Conservation (phyloP, 345 rosid species). For the Euphorbia pulcherrima region DNA sequence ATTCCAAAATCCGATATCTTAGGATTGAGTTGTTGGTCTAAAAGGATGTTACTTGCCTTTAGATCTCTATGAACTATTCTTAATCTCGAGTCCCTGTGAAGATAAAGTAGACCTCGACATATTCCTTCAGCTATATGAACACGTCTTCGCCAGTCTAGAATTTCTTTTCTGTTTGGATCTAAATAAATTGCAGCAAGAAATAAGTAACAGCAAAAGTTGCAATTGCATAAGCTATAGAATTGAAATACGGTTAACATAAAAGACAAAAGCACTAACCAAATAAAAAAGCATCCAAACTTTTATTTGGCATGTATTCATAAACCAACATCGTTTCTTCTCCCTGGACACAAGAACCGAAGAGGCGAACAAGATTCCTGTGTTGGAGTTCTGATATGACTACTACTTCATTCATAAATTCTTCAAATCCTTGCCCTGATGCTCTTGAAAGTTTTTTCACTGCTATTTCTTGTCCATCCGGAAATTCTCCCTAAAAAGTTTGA, state of each 20-base stretch:
- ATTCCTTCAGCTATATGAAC: constrained; percentile 17
- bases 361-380: constrained; percentile 23
- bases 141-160: constrained; percentile 16
- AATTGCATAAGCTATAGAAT: background rate
- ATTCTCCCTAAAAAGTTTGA: constrained; percentile 10
- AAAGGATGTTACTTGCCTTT: constrained; percentile 19
- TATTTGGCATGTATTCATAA: constrained; percentile 24
- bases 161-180: constrained; percentile 1
- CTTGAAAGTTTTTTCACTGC: constrained; percentile 32
- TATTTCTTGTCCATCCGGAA: constrained; percentile 10
- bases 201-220: background rate
- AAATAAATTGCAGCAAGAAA: background rate
- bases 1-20: constrained; percentile 25
- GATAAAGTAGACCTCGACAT: constrained; percentile 19
- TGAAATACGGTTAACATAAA: background rate
- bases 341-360: constrained; percentile 19
- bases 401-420: constrained; percentile 34
- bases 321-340: constrained; percentile 19
- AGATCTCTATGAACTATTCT: constrained; percentile 22
- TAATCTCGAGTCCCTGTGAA: constrained; percentile 17
- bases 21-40: constrained; percentile 20
- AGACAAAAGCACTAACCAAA: background rate
- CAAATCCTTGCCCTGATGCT: constrained; percentile 26
- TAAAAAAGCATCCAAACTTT: constrained; percentile 16
- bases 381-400: background rate